These are phyloP conservation scores for Globisporangium irregulare DNA, from an alignment of 352 stramenopile genomes.

Conservation along the genomic window DNA sequence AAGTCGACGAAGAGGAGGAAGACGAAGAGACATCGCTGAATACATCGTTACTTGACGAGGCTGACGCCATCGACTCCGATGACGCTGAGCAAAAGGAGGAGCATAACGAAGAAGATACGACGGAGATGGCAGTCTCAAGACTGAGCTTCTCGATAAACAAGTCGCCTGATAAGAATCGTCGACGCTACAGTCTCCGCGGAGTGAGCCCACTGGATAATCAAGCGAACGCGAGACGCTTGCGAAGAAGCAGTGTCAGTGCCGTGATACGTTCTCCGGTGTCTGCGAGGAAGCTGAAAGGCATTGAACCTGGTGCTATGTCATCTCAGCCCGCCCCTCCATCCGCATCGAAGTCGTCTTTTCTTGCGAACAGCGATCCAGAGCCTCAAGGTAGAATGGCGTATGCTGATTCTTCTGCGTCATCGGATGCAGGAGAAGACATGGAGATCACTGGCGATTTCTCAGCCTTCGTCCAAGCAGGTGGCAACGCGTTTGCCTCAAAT, in stretches of 20 bases:
- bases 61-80: conserved; percentile 48
- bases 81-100: conserved; percentile 32
- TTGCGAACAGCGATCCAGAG: conserved; percentile 19
- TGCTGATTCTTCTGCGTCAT: conserved; percentile 76
- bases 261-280: conserved; percentile 16
- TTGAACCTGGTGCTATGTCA: conserved; percentile 12
- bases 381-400: conserved; percentile 41
- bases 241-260: conserved; percentile 37
- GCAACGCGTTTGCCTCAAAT: conserved; percentile 13
- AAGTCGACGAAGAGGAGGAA: conserved; percentile 44
- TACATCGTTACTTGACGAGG: conserved; percentile 79
- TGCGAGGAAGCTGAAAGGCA: conserved; percentile 18
- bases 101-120: conserved; percentile 12
- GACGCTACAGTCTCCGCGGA: conserved; percentile 62
- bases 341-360: conserved; percentile 42
- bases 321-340: conserved; percentile 8
- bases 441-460: conserved; percentile 84
- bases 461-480: conserved; percentile 29
- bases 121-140: conserved; percentile 18
- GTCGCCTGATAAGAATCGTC: conserved; percentile 32
- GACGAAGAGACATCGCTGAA: conserved; percentile 84
- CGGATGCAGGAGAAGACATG: conserved; percentile 81
- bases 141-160: conserved; percentile 29
- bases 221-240: conserved; percentile 51
- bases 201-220: conserved; percentile 81